Evolutionary conservation across 2,329 filamentous ascomycete species (phyloP).

Genomic region (Coniochaeta sp.): DNA sequence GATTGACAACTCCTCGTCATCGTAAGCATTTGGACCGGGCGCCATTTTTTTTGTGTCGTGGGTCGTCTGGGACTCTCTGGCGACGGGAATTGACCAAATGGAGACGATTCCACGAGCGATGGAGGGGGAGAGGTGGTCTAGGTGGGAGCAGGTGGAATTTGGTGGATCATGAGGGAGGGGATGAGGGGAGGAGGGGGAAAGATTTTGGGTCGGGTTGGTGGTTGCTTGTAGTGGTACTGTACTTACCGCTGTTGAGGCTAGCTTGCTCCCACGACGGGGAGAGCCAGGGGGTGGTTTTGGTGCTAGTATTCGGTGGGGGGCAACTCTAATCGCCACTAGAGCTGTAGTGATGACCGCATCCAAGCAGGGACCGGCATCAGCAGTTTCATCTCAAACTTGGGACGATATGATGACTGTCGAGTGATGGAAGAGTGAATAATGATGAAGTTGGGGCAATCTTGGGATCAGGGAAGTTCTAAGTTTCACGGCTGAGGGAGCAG

Average conservation of each 20-base stretch:
- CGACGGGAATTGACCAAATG: neutral
- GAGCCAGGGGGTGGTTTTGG: neutral
- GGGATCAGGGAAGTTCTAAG: neutral
- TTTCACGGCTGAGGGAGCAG: neutral
- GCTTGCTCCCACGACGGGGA: neutral
- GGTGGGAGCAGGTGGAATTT: neutral
- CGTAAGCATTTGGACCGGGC: slow-evolving; percentile 22
- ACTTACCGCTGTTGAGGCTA: neutral
- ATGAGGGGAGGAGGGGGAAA: neutral
- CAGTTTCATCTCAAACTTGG: neutral
- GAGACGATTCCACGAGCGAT: neutral
- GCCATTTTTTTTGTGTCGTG: slow-evolving; percentile 2
- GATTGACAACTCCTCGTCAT: slow-evolving; percentile 79
- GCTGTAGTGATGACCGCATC: neutral
- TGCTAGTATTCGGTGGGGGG: neutral
- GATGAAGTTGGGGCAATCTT: neutral
- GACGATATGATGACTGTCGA: neutral
- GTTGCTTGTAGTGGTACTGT: neutral
- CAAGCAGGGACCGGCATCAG: neutral
- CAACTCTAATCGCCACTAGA: neutral
- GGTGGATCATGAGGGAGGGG: neutral
- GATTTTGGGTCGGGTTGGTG: too few relatives aligned
- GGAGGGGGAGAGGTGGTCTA: neutral
- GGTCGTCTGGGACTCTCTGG: neutral
- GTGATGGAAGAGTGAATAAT: neutral